Percentiles rank a stretch among this genome's conserved stretches.
Evolutionary conservation across 768 basidiomycete genomes (phyloP).

Genomic region (Leccinellum luteum): DNA sequence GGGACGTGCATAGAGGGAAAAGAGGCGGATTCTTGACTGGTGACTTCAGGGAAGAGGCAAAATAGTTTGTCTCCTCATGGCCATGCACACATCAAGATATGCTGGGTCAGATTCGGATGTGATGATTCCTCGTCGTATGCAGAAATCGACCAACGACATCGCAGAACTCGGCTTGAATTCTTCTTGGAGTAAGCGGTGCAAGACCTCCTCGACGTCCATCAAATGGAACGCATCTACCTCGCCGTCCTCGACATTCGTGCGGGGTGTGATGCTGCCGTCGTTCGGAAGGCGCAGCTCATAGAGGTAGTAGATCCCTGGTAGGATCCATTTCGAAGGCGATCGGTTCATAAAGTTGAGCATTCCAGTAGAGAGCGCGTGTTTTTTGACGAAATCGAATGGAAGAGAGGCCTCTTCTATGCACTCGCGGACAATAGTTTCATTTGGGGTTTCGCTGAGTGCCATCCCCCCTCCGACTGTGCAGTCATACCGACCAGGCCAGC

Average conservation of each 20-base stretch:
- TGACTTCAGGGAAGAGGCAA: constrained; percentile 21
- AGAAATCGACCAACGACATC: constrained; percentile 42
- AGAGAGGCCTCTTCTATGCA: constrained; percentile 44
- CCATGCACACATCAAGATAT: constrained; percentile 26
- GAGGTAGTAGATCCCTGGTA: constrained; percentile 46
- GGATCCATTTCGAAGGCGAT: constrained; percentile 40
- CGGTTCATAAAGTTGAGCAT: constrained; percentile 41
- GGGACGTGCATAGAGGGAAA: not conserved
- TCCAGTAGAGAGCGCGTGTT: constrained; percentile 34
- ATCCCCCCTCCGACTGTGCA: constrained; percentile 46
- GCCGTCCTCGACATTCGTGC: constrained; percentile 37
- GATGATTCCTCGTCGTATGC: constrained; percentile 35
- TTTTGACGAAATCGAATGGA: constrained; percentile 34
- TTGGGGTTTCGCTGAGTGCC: constrained; percentile 37
- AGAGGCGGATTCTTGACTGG: not conserved
- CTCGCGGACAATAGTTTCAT: constrained; percentile 40
- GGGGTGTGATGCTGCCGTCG: constrained; percentile 33
- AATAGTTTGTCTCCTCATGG: constrained; percentile 14
- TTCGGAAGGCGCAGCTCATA: constrained; percentile 42
- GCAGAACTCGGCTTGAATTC: constrained; percentile 44
- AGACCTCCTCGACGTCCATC: constrained; percentile 33
- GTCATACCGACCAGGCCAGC: constrained; percentile 37
- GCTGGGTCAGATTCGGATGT: constrained; percentile 22
- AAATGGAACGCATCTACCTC: constrained; percentile 44
- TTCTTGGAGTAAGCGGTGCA: constrained; percentile 33